Evolutionary conservation across 352 stramenopile genomes (phyloP).

Genomic region (Blastocystis sp.): DNA sequence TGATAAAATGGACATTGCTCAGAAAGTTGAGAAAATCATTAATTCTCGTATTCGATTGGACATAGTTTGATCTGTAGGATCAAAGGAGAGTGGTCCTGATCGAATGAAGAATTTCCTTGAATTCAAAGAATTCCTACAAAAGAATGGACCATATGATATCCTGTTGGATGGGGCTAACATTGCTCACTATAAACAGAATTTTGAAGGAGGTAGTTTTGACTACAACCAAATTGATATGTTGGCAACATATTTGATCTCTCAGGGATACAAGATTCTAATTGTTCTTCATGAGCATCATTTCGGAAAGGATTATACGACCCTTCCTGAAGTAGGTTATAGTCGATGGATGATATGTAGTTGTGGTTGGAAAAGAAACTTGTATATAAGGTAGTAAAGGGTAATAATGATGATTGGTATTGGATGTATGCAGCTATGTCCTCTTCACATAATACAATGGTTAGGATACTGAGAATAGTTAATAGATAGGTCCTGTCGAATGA

Average conservation of each 20-base stretch:
- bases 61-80: constrained; percentile 72
- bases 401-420: constrained; percentile 99
- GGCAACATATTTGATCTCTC: constrained; percentile 82
- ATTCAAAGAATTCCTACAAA: constrained; percentile 79
- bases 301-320: constrained; percentile 79
- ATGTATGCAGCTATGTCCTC: constrained; percentile 85
- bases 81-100: constrained; percentile 75
- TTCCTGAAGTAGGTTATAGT: constrained; percentile 77
- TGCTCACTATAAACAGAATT: constrained; percentile 95
- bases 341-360: constrained; percentile 74
- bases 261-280: constrained; percentile 84
- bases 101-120: constrained; percentile 77
- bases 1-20: constrained; percentile 7
- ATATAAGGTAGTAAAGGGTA: constrained; percentile 86
- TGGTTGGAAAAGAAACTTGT: constrained; percentile 80
- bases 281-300: constrained; percentile 92
- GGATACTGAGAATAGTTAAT: constrained; percentile 72
- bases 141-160: constrained; percentile 81
- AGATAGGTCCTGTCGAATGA: constrained; percentile 90
- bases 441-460: constrained; percentile 69
- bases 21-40: constrained; percentile 23
- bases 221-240: constrained; percentile 91
- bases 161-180: constrained; percentile 96
- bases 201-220: constrained; percentile 84
- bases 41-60: background rate